Evolutionary conservation across 768 basidiomycete genomes (phyloP).

Genomic region (Collybia mongolica): DNA sequence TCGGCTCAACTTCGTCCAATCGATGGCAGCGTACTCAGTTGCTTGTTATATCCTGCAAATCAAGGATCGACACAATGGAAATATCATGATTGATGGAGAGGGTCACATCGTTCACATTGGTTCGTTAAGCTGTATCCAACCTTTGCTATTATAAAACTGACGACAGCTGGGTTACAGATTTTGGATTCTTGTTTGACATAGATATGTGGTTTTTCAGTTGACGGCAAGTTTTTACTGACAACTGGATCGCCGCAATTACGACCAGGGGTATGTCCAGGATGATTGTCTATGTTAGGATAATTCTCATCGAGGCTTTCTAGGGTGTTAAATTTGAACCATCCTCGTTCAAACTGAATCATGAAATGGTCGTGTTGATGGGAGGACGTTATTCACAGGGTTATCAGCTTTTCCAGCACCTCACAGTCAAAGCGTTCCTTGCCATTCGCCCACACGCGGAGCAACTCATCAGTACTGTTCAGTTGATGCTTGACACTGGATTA

Average conservation of each 20-base stretch:
- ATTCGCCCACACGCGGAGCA: slow-evolving; percentile 94
- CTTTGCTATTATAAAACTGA: neutral
- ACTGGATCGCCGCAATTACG: slow-evolving; percentile 39
- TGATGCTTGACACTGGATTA: slow-evolving; percentile 94
- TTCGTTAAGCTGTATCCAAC: slow-evolving; percentile 30
- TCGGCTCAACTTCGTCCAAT: slow-evolving; percentile 94
- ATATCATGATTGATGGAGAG: slow-evolving; percentile 99
- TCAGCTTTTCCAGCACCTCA: slow-evolving; percentile 88
- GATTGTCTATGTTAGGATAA: slow-evolving; percentile 2
- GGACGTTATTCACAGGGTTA: slow-evolving; percentile 94
- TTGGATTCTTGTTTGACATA: slow-evolving; percentile 97
- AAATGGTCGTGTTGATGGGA: slow-evolving; percentile 98
- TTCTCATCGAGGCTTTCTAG: slow-evolving; percentile 33
- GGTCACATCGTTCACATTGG: slow-evolving; percentile 97
- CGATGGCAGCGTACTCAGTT: slow-evolving; percentile 98
- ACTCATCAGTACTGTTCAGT: slow-evolving; percentile 80
- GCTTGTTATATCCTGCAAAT: slow-evolving; percentile 98
- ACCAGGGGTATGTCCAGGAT: slow-evolving; percentile 57
- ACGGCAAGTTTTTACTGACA: slow-evolving; percentile 20
- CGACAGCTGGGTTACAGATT: slow-evolving; percentile 51
- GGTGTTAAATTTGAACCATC: slow-evolving; percentile 98
- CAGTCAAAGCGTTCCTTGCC: slow-evolving; percentile 95
- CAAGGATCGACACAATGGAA: slow-evolving; percentile 98
- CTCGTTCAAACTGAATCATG: slow-evolving; percentile 98
- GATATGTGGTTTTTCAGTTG: slow-evolving; percentile 59